Percentiles rank a stretch among this genome's conserved stretches.
Evolutionary conservation across 371 early-diverging fungal species (phyloP).

Genomic region (Rhizoclosmatium hyalinum): DNA sequence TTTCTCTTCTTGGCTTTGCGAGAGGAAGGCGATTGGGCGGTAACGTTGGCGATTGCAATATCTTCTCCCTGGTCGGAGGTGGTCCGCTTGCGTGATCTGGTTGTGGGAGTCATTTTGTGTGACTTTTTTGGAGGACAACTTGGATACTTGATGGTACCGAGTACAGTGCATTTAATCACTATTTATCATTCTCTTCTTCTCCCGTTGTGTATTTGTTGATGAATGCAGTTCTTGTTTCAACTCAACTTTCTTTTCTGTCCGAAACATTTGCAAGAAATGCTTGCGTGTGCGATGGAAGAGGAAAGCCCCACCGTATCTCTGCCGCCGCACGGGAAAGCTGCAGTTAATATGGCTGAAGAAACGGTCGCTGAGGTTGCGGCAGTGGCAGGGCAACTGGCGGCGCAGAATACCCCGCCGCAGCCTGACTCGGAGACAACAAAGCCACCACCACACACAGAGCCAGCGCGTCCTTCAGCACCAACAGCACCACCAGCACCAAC

Average conservation of each 20-base stretch:
- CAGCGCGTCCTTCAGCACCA: not conserved
- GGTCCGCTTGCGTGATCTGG: not conserved
- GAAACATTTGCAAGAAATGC: not conserved
- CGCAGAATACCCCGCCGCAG: too few species aligned
- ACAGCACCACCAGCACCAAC: conserved; percentile 9
- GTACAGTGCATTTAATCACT: not conserved
- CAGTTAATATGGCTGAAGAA: not conserved
- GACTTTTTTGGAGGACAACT: not conserved
- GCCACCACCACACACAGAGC: not conserved
- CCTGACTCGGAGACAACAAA: too few species aligned
- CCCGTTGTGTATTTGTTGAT: not conserved
- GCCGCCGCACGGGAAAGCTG: not conserved
- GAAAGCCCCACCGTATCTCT: not conserved
- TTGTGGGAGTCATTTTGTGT: not conserved
- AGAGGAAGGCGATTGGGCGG: not conserved
- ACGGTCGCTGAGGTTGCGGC: too few species aligned
- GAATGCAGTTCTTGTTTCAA: not conserved
- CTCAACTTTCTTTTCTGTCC: not conserved
- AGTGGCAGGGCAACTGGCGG: too few species aligned
- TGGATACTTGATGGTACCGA: not conserved
- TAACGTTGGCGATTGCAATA: not conserved
- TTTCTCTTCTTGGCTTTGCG: conserved; percentile 14
- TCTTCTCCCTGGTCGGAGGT: not conserved
- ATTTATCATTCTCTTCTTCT: not conserved
- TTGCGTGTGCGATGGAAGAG: not conserved